These are phyloP conservation scores for Skeletonema marinoi DNA, from an alignment of 108 stramenopile species.

Conservation along the genomic window DNA sequence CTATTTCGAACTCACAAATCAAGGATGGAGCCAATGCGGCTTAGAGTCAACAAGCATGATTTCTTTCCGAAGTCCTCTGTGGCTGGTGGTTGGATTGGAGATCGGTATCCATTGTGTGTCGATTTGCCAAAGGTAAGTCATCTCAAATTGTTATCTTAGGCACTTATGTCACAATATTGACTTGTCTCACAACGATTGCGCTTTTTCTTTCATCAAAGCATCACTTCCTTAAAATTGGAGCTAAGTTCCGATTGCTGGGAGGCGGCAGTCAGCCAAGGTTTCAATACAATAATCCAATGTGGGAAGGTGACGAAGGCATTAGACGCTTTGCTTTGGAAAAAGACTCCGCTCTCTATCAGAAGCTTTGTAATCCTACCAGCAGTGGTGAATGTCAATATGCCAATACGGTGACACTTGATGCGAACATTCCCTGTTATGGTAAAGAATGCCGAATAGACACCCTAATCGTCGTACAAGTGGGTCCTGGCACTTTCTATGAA, in stretches of 20 bases:
- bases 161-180: not conserved
- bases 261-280: conserved; percentile 14
- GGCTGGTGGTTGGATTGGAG: conserved; percentile 35
- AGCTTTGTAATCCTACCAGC: conserved; percentile 12
- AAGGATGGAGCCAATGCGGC: conserved; percentile 30
- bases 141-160: not conserved
- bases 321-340: conserved; percentile 15
- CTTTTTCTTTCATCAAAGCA: not conserved
- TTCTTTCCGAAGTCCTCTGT: conserved; percentile 39
- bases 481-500: conserved; percentile 42
- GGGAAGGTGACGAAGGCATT: conserved; percentile 25
- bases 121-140: not conserved
- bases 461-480: conserved; percentile 21
- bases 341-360: conserved; percentile 11
- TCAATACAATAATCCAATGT: not conserved
- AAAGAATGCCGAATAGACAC: conserved; percentile 44
- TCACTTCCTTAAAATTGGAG: conserved; percentile 39
- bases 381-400: conserved; percentile 21
- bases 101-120: conserved; percentile 12
- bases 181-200: not conserved
- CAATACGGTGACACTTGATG: conserved; percentile 12
- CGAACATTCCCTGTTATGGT: conserved; percentile 28
- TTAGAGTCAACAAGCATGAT: conserved; percentile 24
- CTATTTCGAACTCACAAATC: conserved; percentile 10
- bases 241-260: conserved; percentile 34